Percentiles rank a stretch among this genome's conserved stretches.
These are phyloP conservation scores for Colletotrichum chlorophyti DNA, from an alignment of 2,329 filamentous ascomycete genomes.

Conservation along the genomic window DNA sequence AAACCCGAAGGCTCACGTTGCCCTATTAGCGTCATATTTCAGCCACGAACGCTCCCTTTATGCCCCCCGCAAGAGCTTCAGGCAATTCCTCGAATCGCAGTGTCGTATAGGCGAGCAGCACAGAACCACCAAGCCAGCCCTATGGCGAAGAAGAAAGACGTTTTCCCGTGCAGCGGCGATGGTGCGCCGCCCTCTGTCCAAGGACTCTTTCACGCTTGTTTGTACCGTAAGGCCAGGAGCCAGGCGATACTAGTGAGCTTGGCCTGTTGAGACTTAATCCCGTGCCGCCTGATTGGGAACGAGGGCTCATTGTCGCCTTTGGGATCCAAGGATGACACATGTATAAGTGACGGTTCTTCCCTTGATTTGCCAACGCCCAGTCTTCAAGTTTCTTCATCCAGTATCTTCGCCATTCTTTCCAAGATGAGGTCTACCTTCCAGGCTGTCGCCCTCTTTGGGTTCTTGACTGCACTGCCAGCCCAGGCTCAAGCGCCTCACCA, in stretches of 20 bases:
- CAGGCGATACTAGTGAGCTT: too few species aligned
- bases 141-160: too few species aligned
- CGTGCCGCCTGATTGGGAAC: too few species aligned
- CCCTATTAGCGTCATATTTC: background rate
- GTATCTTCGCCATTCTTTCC: background rate
- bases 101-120: too few species aligned
- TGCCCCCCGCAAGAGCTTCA: background rate
- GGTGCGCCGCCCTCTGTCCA: too few species aligned
- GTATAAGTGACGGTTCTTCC: background rate
- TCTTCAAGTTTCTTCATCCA: background rate
- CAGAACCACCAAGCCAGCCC: too few species aligned
- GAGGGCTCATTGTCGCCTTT: background rate
- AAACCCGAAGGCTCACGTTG: conserved; percentile 1
- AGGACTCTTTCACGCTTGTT: background rate
- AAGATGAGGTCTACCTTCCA: background rate
- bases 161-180: too few species aligned
- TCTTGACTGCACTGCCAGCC: background rate
- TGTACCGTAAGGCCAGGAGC: too few species aligned
- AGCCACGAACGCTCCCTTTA: background rate
- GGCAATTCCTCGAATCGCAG: background rate
- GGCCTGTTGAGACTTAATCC: too few species aligned
- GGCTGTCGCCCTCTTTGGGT: background rate
- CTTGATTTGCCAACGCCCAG: too few species aligned
- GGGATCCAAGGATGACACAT: background rate
- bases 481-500: conserved; percentile 2